Evolutionary conservation across 352 stramenopile genomes (phyloP), one percentile per base, ranked within the genome.

Genomic region (Globisporangium splendens): DNA sequence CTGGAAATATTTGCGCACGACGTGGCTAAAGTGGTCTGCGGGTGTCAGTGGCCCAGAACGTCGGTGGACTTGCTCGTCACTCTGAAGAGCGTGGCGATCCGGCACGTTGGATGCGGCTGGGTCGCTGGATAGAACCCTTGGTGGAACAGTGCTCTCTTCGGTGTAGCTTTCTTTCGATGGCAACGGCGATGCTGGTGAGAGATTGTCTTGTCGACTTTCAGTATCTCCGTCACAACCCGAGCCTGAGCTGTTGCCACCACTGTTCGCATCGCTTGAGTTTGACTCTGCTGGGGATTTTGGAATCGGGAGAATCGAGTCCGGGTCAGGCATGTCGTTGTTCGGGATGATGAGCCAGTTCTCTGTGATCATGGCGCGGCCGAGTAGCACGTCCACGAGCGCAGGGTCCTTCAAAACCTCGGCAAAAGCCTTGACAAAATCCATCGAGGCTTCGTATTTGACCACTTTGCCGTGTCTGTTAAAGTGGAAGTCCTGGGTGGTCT

Each of bases 361-460:
- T 0, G 65, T 67, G 41, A 83, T 78, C 42, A 64, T 39, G 35
- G 69, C 65, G 18, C 49, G 24, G 6, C 69, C 73, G 12, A 86
- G 46, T 5, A 86, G 49, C 31, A 68, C 53, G 11, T 62, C 58
- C 2, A 86, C 52, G 8, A 73, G 60, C 0, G 17, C 42, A 0
- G 73, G 69, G 46, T 81, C 63, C 8, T 62, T 61, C 1, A 83
- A 57, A 21, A 86, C 50, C 0, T 46, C 20, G 8, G 68, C 63
- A 43, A 86, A 82, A 2, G 61, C 62, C 28, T 47, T 59, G 21
- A 79, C 62, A 50, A 72, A 81, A 59, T 84, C 67, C 20, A 80
- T 55, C 24, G 79, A 72, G 8, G 64, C 43, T 24, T 63, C 52
- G 46, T 79, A 81, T 28, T 55, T 68, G 35, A 15, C 39, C 17